Evolutionary conservation across 148 eudicot species (phyloP).

Genomic region (Silene latifolia): DNA sequence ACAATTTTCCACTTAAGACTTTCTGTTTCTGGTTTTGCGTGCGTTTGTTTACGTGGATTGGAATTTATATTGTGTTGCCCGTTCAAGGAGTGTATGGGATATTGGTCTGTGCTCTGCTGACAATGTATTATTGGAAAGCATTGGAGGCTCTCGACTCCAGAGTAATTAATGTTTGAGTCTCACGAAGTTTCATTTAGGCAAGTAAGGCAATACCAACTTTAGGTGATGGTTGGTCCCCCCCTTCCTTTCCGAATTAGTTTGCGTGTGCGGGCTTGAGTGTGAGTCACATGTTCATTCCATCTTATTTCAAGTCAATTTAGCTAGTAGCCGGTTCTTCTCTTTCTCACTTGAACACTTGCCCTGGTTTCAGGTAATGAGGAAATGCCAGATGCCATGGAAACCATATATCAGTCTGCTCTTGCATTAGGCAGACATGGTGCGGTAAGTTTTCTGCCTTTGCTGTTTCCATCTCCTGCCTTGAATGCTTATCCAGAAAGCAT

Average conservation of each 20-base stretch:
- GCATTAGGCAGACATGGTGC: constrained; percentile 73
- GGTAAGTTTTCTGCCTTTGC: constrained; percentile 45
- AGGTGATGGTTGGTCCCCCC: not conserved
- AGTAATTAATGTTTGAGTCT: not conserved
- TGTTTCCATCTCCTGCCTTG: not conserved
- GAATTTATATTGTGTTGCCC: not conserved
- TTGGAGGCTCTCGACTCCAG: too few species aligned
- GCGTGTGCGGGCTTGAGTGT: not conserved
- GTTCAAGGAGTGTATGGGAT: not conserved
- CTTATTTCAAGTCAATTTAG: not conserved
- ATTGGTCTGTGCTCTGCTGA: too few species aligned
- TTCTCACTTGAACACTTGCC: not conserved
- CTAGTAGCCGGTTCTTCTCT: not conserved
- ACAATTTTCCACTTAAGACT: not conserved
- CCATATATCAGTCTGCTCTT: constrained; percentile 85
- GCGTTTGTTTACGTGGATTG: not conserved
- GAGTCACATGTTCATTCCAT: not conserved
- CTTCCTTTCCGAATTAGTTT: not conserved
- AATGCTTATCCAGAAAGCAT: not conserved
- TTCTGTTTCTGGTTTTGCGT: not conserved
- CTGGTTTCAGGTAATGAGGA: constrained; percentile 58
- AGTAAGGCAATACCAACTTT: not conserved
- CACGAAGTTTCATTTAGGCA: not conserved
- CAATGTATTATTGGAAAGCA: too few species aligned
- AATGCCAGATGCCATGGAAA: constrained; percentile 98